Percentiles rank a stretch among this genome's conserved stretches.
These are phyloP conservation scores for Wallemia ichthyophaga DNA, from an alignment of 1,284 basidiomycete species.

Conservation along the genomic window DNA sequence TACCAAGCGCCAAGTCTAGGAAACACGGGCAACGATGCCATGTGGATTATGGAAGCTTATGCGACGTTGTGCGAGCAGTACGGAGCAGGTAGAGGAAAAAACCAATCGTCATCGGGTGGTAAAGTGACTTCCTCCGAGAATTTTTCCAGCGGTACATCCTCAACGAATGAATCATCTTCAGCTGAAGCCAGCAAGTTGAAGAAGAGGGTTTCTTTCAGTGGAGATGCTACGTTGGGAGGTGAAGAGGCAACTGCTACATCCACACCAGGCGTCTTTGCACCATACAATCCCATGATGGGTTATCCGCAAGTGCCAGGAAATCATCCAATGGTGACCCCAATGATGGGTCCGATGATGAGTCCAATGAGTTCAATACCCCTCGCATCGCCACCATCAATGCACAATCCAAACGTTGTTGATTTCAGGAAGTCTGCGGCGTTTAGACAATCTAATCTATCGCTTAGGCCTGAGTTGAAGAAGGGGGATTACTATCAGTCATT, in stretches of 20 bases:
- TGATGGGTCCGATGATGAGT: no score
- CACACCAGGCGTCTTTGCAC: no score
- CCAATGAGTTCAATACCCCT: no score
- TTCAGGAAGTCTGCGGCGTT: neutral
- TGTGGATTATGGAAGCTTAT: neutral
- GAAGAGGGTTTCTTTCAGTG: neutral
- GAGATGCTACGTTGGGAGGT: neutral
- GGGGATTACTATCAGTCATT: neutral
- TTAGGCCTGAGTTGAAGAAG: neutral
- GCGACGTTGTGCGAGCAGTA: neutral
- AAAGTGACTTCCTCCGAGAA: neutral
- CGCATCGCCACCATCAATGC: neutral
- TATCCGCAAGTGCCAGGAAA: neutral
- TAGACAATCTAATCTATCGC: neutral
- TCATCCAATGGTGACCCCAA: neutral
- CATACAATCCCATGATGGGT: neutral
- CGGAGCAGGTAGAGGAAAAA: neutral
- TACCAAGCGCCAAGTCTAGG: neutral
- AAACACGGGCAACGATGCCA: neutral
- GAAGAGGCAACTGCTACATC: no score
- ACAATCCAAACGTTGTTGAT: neutral
- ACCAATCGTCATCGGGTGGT: neutral
- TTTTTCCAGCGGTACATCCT: neutral
- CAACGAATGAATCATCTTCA: neutral
- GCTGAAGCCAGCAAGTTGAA: neutral